A percentile compares a stretch with the other conserved stretches of the same genome.
Conservation (phyloP, 768 basidiomycete genomes). For the Tylopilus subfusipes region DNA sequence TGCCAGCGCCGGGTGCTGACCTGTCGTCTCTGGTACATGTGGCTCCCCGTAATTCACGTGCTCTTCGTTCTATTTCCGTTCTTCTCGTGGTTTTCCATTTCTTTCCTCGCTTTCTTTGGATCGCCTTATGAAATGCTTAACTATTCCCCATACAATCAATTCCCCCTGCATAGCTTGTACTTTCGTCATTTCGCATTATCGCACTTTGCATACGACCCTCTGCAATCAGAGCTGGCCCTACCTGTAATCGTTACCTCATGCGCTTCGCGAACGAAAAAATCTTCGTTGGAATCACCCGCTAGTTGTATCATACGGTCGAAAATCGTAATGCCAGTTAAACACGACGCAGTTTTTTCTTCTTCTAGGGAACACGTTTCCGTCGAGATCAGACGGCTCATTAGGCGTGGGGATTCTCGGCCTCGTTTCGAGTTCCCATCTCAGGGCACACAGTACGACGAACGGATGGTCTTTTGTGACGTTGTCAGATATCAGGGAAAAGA, state of each 20-base stretch:
- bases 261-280: slow-evolving; percentile 4
- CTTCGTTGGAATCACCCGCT: not conserved
- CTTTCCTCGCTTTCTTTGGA: slow-evolving; percentile 5
- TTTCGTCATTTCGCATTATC: slow-evolving; percentile 10
- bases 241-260: slow-evolving; percentile 9
- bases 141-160: slow-evolving; percentile 19
- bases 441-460: not conserved
- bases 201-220: not conserved
- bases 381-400: not conserved
- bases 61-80: not conserved
- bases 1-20: not conserved
- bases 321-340: slow-evolving; percentile 18
- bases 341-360: not conserved
- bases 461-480: not conserved
- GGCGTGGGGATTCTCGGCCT: not conserved
- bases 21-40: not conserved
- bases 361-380: not conserved
- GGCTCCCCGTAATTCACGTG: not conserved
- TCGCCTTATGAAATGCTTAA: slow-evolving; percentile 10
- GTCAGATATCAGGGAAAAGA: not conserved
- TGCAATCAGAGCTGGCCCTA: not conserved
- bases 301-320: slow-evolving; percentile 20
- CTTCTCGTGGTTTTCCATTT: not conserved
- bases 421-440: slow-evolving; percentile 6
- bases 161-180: slow-evolving; percentile 16